Base-by-base conservation (phyloP, 305 asterid genomes). In the Fraxinus sp. region DNA sequence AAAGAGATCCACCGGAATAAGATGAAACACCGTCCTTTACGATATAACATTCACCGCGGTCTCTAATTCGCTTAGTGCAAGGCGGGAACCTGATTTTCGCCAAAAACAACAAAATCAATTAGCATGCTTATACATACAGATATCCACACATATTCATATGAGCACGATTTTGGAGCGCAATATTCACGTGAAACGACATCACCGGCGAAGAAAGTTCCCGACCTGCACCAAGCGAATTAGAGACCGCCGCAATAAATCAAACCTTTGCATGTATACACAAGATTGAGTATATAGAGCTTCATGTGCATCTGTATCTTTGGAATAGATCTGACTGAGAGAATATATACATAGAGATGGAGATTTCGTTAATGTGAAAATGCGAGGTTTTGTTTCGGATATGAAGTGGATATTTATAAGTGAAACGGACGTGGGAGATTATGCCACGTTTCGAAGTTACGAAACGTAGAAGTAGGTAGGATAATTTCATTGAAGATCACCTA, bases 181-280 rank as follows among this genome's bases (percentile, higher is more conserved):
- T 1, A 43, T 41, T 77, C 59, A 24, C 80, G 76, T 66, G 26
- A 59, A 76, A 55, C 81, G 71, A 68, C 41, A 86, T 66, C 84
- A 78, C 28, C 83, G 85, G 84, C 86, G 71, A 88, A 82, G 71
- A 30, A 71, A 82, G 91, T 92, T 93, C 98, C 98, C 98, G 98
- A 94, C 97, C 98, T 92, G 98, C 98, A 94, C 97, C 98, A 94
- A 94, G 98, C 98, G 98, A 94, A 89, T 87, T 81, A 91, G 97
- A 92, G 91, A 83, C 91, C 93, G 89, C 92, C 89, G 93, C 88
- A 88, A 91, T 79, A 46, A 79, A 79, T 46, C 72, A 59, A 30
- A 75, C 10, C 9, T 62, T 36, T 18, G 39, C 82, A 35, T 73
- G 73, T 36, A 77, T 37, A 76, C 68, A 62, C 71, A 75, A 24